Conservation (phyloP, 2,329 filamentous ascomycete species). For the Akanthomyces muscarius region DNA sequence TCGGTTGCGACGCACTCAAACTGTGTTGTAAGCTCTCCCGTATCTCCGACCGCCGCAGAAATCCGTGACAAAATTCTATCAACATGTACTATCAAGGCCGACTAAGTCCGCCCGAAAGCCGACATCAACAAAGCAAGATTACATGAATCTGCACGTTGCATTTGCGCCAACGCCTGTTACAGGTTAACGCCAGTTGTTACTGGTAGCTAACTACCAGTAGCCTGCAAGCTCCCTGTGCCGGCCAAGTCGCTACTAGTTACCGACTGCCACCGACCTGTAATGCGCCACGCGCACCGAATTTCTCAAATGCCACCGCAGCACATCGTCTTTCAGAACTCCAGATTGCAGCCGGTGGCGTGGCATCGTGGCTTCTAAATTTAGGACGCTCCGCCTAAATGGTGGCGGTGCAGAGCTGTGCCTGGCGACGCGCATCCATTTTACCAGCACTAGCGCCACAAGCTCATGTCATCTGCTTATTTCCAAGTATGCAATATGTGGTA, state of each 20-base stretch:
- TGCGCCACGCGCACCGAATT: neutral
- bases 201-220: too few relatives aligned
- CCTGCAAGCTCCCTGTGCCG: neutral
- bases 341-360: neutral
- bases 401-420: conserved; percentile 14
- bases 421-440: neutral
- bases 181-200: neutral
- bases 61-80: too few relatives aligned
- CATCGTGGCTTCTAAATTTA: conserved; percentile 13
- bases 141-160: neutral
- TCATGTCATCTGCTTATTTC: neutral
- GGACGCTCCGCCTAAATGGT: conserved; percentile 8
- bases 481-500: neutral
- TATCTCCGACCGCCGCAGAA: neutral
- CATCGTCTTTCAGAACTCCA: neutral
- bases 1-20: neutral
- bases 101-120: conserved; percentile 1
- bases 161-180: neutral
- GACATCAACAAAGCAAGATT: neutral
- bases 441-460: neutral
- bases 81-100: neutral
- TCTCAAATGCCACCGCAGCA: neutral
- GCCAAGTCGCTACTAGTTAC: neutral
- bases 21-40: neutral
- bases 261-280: neutral